A percentile compares a stretch with the other conserved stretches of the same genome.
phyloP scores from a whole-genome alignment of 1,139 yeast genomes.

The Sugiyamaella japonica region DNA sequence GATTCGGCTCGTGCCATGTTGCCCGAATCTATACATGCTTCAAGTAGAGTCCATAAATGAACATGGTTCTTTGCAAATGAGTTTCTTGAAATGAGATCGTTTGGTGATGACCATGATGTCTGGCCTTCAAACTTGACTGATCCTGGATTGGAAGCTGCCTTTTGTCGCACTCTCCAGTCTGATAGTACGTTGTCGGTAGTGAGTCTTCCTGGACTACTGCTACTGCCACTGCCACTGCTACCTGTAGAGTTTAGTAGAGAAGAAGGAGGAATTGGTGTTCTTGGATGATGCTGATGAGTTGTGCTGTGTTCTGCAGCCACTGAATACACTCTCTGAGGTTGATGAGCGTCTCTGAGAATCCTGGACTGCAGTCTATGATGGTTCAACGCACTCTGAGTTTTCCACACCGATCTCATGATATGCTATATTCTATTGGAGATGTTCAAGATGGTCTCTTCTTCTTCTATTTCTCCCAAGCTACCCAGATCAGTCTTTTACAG shows the following conservation, averaged over 20 bases:
- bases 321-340: constrained; percentile 11
- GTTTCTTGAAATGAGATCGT: constrained; percentile 37
- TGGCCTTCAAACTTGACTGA: constrained; percentile 18
- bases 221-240: not conserved
- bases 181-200: not conserved
- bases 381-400: constrained; percentile 7
- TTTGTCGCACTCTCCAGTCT: constrained; percentile 4
- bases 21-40: constrained; percentile 71
- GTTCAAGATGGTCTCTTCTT: too few species aligned
- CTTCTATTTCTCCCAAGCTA: too few species aligned
- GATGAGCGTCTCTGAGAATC: not conserved
- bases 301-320: not conserved
- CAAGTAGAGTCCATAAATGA: constrained; percentile 74
- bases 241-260: constrained; percentile 2
- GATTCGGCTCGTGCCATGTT: constrained; percentile 72
- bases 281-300: constrained; percentile 1
- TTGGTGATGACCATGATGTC: constrained; percentile 40
- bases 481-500: too few species aligned
- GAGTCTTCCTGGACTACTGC: not conserved
- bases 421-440: not conserved
- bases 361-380: constrained; percentile 7
- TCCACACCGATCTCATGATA: constrained; percentile 13
- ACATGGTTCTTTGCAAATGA: constrained; percentile 49
- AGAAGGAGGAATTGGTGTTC: constrained; percentile 9
- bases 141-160: constrained; percentile 6